Percentiles rank a stretch among this genome's conserved stretches.
These are phyloP conservation scores for Epichloe glyceriae DNA, from an alignment of 2,329 filamentous ascomycete species.

Conservation along the genomic window DNA sequence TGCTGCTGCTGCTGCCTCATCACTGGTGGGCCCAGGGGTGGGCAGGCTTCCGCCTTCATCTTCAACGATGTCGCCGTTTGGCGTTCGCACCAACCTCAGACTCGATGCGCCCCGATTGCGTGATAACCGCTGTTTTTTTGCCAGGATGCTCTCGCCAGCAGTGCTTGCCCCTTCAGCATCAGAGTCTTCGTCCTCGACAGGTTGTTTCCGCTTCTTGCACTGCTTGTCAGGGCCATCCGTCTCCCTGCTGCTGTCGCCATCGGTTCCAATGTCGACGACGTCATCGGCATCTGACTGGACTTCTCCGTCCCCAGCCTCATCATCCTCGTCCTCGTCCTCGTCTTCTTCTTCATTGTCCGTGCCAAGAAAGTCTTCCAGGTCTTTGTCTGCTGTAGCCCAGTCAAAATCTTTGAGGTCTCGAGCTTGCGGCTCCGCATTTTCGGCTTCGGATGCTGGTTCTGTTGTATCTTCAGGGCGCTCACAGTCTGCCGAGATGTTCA, in stretches of 20 bases:
- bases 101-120: conserved; percentile 31
- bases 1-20: conserved; percentile 19
- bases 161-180: conserved; percentile 19
- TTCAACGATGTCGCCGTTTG: conserved; percentile 22
- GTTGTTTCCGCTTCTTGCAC: conserved; percentile 21
- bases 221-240: conserved; percentile 15
- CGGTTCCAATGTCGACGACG: conserved; percentile 9
- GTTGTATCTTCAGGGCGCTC: conserved; percentile 21
- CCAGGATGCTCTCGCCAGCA: conserved; percentile 25
- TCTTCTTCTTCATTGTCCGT: conserved; percentile 37
- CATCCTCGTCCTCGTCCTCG: conserved; percentile 12
- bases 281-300: neutral
- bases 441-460: conserved; percentile 19
- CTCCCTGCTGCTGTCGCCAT: conserved; percentile 16
- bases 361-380: conserved; percentile 62
- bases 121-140: conserved; percentile 39
- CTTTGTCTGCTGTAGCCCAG: conserved; percentile 47
- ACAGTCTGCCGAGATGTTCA: conserved; percentile 59
- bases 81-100: conserved; percentile 31
- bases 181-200: conserved; percentile 18
- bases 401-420: conserved; percentile 35
- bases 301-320: conserved; percentile 3
- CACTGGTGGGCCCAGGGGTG: conserved; percentile 25
- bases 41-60: conserved; percentile 25
- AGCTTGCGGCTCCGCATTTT: conserved; percentile 16